phyloP scores from a whole-genome alignment of 768 basidiomycete genomes.

The Serendipita indica region DNA sequence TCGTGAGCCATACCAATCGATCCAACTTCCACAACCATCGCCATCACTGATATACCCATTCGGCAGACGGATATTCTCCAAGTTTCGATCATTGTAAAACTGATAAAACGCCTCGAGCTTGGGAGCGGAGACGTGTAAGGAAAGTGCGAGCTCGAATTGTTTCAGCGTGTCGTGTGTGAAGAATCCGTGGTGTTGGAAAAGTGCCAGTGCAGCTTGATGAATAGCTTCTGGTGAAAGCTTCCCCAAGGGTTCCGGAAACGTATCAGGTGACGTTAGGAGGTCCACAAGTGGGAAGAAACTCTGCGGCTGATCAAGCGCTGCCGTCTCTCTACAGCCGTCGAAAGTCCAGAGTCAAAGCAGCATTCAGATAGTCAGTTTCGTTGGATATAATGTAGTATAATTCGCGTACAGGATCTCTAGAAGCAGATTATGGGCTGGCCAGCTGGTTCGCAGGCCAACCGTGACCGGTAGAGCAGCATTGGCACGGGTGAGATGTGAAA shows the following conservation, averaged over 20 bases:
- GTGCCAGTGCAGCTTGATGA: conserved; percentile 39
- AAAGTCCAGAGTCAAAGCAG: conserved; percentile 23
- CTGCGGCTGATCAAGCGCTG: conserved; percentile 53
- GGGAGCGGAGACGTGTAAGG: conserved; percentile 63
- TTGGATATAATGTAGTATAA: not conserved
- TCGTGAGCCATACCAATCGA: conserved; percentile 67
- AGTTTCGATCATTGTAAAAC: conserved; percentile 36
- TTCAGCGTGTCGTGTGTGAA: conserved; percentile 37
- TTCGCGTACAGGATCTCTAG: conserved; percentile 23
- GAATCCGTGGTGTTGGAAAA: conserved; percentile 33
- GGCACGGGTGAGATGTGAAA: not conserved
- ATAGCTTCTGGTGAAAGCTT: conserved; percentile 33
- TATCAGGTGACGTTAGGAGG: conserved; percentile 40
- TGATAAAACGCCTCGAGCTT: conserved; percentile 74
- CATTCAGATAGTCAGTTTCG: conserved; percentile 27
- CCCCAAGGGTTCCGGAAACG: conserved; percentile 23
- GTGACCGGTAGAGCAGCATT: conserved; percentile 22
- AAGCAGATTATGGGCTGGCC: conserved; percentile 23
- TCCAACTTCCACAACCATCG: conserved; percentile 51
- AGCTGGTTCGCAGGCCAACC: conserved; percentile 25
- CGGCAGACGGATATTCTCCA: conserved; percentile 16
- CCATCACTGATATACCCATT: conserved; percentile 18
- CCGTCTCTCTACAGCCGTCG: conserved; percentile 48
- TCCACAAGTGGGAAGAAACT: conserved; percentile 67
- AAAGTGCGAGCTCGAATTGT: conserved; percentile 55